Base-by-base conservation (phyloP, 139 green algal genomes). In the Micromonas commoda region DNA sequence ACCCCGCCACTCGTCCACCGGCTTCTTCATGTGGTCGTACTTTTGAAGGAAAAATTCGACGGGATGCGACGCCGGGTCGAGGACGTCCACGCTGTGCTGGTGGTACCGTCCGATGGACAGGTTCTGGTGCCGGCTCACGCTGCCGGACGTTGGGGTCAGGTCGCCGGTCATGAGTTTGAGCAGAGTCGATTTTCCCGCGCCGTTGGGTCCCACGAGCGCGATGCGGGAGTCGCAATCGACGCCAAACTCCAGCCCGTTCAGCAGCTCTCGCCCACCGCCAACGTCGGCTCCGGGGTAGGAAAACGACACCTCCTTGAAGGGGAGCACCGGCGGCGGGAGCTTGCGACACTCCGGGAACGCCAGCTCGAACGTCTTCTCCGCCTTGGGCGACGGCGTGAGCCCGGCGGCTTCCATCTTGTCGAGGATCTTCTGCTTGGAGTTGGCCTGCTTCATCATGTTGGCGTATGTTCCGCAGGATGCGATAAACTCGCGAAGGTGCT, bases 161-260 rank as follows among this genome's bases (percentile, higher is more conserved):
- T 92, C 84, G 32, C 94, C 93, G 54, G 90, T 87, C 94, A 99
- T 97, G 31, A 99, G 88, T 87, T 99, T 99, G 23, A 99, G 85
- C 45, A 99, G 85, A 33, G 94, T 99, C 0, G 90, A 96, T 87
- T 99, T 99, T 79, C 95, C 93, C 9, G 79, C 82, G 29, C 88
- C 88, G 82, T 97, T 97, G 31, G 92, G 91, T 2, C 93, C 93
- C 71, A 98, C 94, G 28, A 99, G 82, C 5, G 95, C 95, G 9
- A 99, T 88, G 4, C 95, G 86, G 1, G 86, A 92, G 89, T 99
- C 94, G 31, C 93, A 84, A 85, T 98, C 94, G 66, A 98, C 88
- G 1, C 92, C 94, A 31, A 98, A 87, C 63, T 98, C 90, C 31
- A 98, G 85, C 64, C 94, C 80, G 73, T 97, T 79, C 81, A 64